Conservation (phyloP, 805 yeast genomes). For the Starmerella floris region DNA sequence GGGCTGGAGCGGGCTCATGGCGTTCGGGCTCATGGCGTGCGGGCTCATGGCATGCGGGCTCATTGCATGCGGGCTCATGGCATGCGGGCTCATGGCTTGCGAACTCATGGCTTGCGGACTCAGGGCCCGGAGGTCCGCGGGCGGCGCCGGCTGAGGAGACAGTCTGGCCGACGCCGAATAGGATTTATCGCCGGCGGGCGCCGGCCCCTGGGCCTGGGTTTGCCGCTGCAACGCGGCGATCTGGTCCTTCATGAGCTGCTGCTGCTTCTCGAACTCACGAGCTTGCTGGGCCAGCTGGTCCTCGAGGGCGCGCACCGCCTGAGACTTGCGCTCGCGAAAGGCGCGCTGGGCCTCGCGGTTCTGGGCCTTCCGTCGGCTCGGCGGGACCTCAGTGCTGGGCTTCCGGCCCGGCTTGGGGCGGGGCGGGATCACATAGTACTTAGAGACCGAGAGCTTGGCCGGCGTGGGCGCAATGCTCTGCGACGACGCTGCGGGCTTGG, state of each 20-base stretch:
- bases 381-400: constrained; percentile 65
- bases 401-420: constrained; percentile 54
- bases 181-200: not conserved
- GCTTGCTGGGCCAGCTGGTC: constrained; percentile 86
- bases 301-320: constrained; percentile 44
- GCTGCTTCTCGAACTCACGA: constrained; percentile 62
- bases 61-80: not conserved
- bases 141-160: not conserved
- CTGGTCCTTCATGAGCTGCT: constrained; percentile 59
- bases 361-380: constrained; percentile 40
- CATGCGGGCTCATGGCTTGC: not conserved
- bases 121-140: not conserved
- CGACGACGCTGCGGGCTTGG: too few species aligned
- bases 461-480: not conserved
- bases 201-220: not conserved
- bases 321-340: constrained; percentile 70
- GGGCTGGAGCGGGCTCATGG: not conserved
- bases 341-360: constrained; percentile 71
- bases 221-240: constrained; percentile 51
- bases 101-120: not conserved
- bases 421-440: constrained; percentile 76
- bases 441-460: constrained; percentile 39
- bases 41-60: not conserved
- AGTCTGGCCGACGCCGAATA: not conserved
- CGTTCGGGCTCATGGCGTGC: not conserved